Evolutionary conservation across 2,329 filamentous ascomycete genomes (phyloP).

Genomic region (Xylariaceae sp.): DNA sequence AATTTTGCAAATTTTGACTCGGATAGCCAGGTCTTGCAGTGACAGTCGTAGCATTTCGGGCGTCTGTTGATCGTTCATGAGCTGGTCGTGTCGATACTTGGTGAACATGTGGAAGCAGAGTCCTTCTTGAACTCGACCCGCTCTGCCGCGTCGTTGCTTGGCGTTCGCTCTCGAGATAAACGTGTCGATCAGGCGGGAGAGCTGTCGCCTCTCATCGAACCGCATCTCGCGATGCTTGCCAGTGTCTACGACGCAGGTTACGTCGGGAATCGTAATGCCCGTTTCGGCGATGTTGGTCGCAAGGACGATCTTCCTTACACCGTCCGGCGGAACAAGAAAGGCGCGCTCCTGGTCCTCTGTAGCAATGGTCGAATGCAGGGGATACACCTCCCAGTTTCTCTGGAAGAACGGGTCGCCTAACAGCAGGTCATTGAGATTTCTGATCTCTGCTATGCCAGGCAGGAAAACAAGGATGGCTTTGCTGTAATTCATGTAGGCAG

Average conservation of each 20-base stretch:
- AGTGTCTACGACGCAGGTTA: conserved; percentile 93
- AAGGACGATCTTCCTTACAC: conserved; percentile 86
- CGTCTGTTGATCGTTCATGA: conserved; percentile 88
- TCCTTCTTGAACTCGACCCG: conserved; percentile 90
- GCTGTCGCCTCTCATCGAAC: conserved; percentile 87
- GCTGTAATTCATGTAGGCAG: conserved; percentile 66
- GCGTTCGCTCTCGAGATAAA: conserved; percentile 96
- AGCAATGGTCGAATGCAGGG: conserved; percentile 89
- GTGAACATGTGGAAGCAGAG: conserved; percentile 96
- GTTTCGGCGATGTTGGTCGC: conserved; percentile 98
- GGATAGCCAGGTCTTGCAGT: conserved; percentile 88
- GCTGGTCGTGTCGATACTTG: conserved; percentile 75
- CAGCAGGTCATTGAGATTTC: conserved; percentile 81
- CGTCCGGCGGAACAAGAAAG: conserved; percentile 77
- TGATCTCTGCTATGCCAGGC: conserved; percentile 89
- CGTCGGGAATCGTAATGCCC: conserved; percentile 96
- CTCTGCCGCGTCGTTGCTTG: conserved; percentile 88
- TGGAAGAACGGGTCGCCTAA: conserved; percentile 71
- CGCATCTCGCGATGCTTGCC: conserved; percentile 98
- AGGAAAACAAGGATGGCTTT: conserved; percentile 92
- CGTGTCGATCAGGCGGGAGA: conserved; percentile 85
- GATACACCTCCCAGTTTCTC: conserved; percentile 77
- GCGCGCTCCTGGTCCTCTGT: conserved; percentile 95
- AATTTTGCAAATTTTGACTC: conserved; percentile 95
- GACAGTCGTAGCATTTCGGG: conserved; percentile 94